A percentile compares a stretch with the other conserved stretches of the same genome.
These are phyloP conservation scores for Lactifluus pinguis DNA, from an alignment of 768 basidiomycete species.

Conservation along the genomic window DNA sequence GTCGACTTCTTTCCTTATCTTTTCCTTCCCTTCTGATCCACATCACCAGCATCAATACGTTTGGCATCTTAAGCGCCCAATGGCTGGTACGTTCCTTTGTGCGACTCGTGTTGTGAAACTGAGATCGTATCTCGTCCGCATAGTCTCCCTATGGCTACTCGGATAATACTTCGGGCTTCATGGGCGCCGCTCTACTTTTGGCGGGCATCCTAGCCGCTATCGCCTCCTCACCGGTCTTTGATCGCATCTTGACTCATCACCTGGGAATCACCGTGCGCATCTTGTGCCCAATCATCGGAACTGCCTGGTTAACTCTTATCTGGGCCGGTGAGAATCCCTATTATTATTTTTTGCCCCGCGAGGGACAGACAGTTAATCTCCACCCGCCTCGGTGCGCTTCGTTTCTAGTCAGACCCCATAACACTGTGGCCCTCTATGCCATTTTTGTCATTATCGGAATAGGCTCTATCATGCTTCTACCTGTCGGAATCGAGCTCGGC, in stretches of 20 bases:
- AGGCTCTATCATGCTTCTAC: conserved; percentile 58
- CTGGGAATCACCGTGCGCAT: conserved; percentile 52
- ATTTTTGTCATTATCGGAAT: conserved; percentile 64
- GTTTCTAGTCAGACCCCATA: conserved; percentile 49
- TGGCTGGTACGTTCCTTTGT: conserved; percentile 43
- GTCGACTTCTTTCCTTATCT: not conserved
- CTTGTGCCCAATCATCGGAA: conserved; percentile 52
- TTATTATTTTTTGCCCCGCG: not conserved
- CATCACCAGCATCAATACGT: conserved; percentile 44
- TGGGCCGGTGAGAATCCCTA: conserved; percentile 55
- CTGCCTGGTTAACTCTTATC: conserved; percentile 62
- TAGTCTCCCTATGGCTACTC: conserved; percentile 72
- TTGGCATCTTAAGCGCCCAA: conserved; percentile 58
- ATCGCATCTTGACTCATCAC: conserved; percentile 71
- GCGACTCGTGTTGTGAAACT: not conserved
- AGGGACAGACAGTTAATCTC: not conserved
- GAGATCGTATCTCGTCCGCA: not conserved
- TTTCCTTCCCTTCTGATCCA: not conserved
- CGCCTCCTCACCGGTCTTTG: conserved; percentile 65
- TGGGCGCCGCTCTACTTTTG: conserved; percentile 61
- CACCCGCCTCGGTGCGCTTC: not conserved
- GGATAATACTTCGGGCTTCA: conserved; percentile 51
- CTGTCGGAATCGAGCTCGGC: conserved; percentile 67
- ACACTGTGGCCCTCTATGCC: conserved; percentile 50
- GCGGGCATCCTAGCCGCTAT: conserved; percentile 64